Evolutionary conservation across 2,329 filamentous ascomycete species (phyloP), one percentile per base, ranked within the genome.

Genomic region (Penicillium sp.): DNA sequence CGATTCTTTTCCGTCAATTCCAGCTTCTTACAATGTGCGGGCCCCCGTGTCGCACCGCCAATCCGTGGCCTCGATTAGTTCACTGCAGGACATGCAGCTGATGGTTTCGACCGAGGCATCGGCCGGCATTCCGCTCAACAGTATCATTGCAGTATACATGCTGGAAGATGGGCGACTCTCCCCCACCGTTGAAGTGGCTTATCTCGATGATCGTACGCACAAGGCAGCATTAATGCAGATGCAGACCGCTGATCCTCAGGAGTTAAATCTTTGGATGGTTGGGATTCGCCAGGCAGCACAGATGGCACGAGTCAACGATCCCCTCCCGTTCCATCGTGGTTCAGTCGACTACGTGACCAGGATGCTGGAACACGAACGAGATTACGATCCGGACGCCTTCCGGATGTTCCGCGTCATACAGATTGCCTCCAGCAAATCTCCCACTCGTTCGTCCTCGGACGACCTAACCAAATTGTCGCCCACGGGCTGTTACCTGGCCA

Each of bases 321-420:
- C 78, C 4, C 77, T 82, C 18, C 79, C 80, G 18, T 84, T 87
- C 52, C 83, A 84, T n/a, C 74, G 78, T n/a, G 79, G 80, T 65
- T 84, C 87, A 18, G 78, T 89, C 13, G 84, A 88, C 63, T 85
- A 88, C 69, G 82, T 87, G 41, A 84, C 85, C 19, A 79, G 85
- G 40, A 81, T 85, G 54, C 77, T 90, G 22, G 87, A 90, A 68
- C 80, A 84, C 58, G 86, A 89, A 62, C 80, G 84, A 56, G 88
- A 91, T 71, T 91, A 90, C 70, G 86, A 89, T 63, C 85, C 87
- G 35, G 78, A 82, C 33, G 84, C 85, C 61, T 90, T 89, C 71
- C 83, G 84, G 61, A 84, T 90, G 66, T 90, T 88, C 76, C 85
- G 87, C 60, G 87, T 89, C 9, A 85, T 89, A 27, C 84, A 88